Base-by-base conservation (phyloP, 176 grass and related monocot genomes). In the Cocos nucifera region DNA sequence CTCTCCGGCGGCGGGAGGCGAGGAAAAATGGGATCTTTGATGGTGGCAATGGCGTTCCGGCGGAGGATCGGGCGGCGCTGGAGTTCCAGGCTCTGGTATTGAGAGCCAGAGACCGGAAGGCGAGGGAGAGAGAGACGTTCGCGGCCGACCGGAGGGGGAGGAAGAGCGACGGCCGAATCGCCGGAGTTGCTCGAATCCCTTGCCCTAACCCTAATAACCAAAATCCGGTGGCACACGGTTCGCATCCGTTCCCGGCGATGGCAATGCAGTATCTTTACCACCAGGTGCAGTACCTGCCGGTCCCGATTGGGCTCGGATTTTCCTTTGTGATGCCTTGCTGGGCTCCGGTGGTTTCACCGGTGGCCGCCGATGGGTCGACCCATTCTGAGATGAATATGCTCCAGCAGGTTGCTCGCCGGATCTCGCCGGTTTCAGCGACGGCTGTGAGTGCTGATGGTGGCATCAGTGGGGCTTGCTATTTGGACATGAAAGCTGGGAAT, bases 81-180 rank as follows among this genome's bases (percentile, higher is more conserved):
- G 59, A 55, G 25, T 19, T 22, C 6, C 17, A 10, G 27, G 51
- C 52, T 51, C n/a, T 8, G 19, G 6, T 7, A 29, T 73, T 26
- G 15, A 73, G 70, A 58, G 70, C 25, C 26, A 52, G 58, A 27
- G 59, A 73, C 35, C 17, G 70, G 59, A 49, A 7, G 50, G 50
- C 15, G 50, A 73, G 59, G 70, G 70, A 73, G 70, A 26, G 17
- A 8, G 59, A 73, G 59, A 10, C 25, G 12, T 22, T 44, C 5
- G 28, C 50, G 5, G 18, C 58, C 51, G 49, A 22, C 8, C 14
- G 50, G 16, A 15, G 12, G 35, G 10, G 35, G 35, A 12, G 35
- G 35, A 1, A 44, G 35, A 44, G 35, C 19, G 68, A n/a, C 22
- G 22, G 20, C 1, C 20, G 16, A 0, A 51, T 19, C 51, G 21